Percentiles rank a stretch among this genome's conserved stretches.
Conservation (phyloP, 768 basidiomycete genomes). For the Mycena floridula region DNA sequence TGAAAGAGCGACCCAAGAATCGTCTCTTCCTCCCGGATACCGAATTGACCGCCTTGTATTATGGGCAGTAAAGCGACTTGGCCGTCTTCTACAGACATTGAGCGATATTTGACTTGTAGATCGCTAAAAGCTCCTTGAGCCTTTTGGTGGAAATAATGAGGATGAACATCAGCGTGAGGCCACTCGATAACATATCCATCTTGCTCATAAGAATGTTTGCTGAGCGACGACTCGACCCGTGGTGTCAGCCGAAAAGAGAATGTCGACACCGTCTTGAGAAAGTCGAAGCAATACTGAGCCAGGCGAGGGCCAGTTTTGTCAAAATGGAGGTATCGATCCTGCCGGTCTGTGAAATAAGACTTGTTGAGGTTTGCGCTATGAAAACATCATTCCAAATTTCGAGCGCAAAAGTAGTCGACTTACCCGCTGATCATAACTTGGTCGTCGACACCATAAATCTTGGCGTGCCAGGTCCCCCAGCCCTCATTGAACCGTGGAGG, state of each 20-base stretch:
- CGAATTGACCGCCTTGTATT: conserved; percentile 86
- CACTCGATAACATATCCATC: conserved; percentile 55
- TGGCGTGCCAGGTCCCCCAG: conserved; percentile 98
- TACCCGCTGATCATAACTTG: conserved; percentile 92
- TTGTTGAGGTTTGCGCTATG: conserved; percentile 85
- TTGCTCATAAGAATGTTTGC: conserved; percentile 24
- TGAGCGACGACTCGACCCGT: not conserved
- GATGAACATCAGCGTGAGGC: conserved; percentile 59
- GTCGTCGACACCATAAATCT: conserved; percentile 91
- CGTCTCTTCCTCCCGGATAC: conserved; percentile 79
- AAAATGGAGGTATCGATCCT: conserved; percentile 91
- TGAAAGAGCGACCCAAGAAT: conserved; percentile 53
- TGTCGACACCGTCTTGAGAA: conserved; percentile 57
- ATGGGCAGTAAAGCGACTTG: conserved; percentile 67
- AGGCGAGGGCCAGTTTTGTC: conserved; percentile 32
- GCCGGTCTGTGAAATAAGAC: conserved; percentile 92
- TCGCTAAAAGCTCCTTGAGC: conserved; percentile 48
- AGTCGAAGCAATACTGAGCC: conserved; percentile 80
- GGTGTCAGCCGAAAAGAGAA: conserved; percentile 60
- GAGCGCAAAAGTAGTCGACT: conserved; percentile 15
- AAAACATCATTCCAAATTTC: no score
- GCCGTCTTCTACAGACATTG: conserved; percentile 4
- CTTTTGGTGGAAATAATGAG: conserved; percentile 60
- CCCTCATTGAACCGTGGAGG: conserved; percentile 96
- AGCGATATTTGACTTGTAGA: conserved; percentile 47